A percentile compares a stretch with the other conserved stretches of the same genome.
Conservation (phyloP, 2,329 filamentous ascomycete species). For the Gyromitra esculenta region DNA sequence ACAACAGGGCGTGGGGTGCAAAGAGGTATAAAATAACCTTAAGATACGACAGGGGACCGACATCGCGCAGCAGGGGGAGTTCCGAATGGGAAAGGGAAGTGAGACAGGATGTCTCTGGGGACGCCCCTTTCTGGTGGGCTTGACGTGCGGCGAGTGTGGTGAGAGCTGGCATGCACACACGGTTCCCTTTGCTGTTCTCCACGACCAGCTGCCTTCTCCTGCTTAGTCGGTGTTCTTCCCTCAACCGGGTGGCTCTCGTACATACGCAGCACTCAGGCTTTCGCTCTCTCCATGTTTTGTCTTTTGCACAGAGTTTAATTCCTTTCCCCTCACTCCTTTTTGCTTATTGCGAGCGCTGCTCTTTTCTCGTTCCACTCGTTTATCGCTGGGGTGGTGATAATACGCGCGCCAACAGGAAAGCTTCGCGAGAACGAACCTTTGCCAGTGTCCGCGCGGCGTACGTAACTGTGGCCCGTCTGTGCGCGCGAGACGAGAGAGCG, state of each 20-base stretch:
- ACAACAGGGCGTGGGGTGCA: conserved; percentile 16
- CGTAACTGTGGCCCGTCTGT: conserved; percentile 40
- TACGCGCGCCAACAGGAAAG: conserved; percentile 19
- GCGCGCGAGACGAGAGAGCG: conserved; percentile 17
- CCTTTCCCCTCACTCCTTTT: conserved; percentile 3
- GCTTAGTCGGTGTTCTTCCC: conserved; percentile 11
- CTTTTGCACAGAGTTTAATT: conserved; percentile 6
- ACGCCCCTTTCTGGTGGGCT: conserved; percentile 32
- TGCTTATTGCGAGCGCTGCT: conserved; percentile 13
- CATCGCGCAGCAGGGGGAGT: conserved; percentile 11
- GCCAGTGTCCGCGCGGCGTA: conserved; percentile 25
- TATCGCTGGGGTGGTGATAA: conserved; percentile 5
- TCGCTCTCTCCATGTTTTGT: conserved; percentile 5
- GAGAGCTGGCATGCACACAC: conserved; percentile 29
- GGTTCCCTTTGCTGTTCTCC: conserved; percentile 27
- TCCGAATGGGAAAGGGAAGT: conserved; percentile 27
- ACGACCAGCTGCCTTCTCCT: not conserved
- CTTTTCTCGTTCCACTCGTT: conserved; percentile 28
- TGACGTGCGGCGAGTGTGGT: conserved; percentile 12
- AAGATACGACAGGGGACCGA: conserved; percentile 2
- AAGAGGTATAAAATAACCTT: conserved; percentile 34
- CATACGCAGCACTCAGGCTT: not conserved
- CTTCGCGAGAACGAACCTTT: conserved; percentile 2
- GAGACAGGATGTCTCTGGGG: conserved; percentile 13
- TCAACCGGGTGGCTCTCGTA: not conserved